Evolutionary conservation across 1,284 basidiomycete species (phyloP).

Genomic region (Caloboletus inedulis): DNA sequence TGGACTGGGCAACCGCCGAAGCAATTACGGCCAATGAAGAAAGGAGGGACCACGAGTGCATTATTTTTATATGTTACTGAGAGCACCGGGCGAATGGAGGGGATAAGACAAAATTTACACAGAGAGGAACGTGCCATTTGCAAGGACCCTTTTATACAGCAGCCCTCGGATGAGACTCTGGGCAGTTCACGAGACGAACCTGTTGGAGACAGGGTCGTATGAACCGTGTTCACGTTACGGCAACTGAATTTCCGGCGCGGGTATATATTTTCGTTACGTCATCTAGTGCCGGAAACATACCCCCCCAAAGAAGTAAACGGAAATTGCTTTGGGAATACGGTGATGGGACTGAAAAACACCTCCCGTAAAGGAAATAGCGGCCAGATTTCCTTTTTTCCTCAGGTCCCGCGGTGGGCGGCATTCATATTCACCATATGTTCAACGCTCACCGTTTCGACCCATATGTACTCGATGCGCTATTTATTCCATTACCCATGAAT

Average conservation of each 20-base stretch:
- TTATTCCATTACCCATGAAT: too few species aligned
- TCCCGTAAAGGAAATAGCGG: not conserved
- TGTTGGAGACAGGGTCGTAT: conserved; percentile 12
- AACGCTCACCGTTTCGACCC: not conserved
- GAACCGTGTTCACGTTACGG: conserved; percentile 6
- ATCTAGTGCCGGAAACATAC: not conserved
- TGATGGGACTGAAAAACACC: too few species aligned
- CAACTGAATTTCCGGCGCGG: not conserved
- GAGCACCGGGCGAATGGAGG: conserved; percentile 13
- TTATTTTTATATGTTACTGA: conserved; percentile 5
- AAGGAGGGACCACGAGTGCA: conserved; percentile 33
- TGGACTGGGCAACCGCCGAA: conserved; percentile 21
- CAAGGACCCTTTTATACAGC: conserved; percentile 26
- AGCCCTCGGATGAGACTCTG: not conserved
- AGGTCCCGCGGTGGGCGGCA: too few species aligned
- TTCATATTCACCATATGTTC: too few species aligned
- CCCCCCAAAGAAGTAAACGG: not conserved
- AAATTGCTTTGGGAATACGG: not conserved
- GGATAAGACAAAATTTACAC: conserved; percentile 24
- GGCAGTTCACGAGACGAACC: not conserved
- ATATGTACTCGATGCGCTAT: too few species aligned
- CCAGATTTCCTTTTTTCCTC: too few species aligned
- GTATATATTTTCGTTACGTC: not conserved
- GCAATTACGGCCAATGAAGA: conserved; percentile 21
- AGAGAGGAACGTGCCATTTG: not conserved